These are phyloP conservation scores for Claviceps citrina DNA, from an alignment of 2,329 filamentous ascomycete genomes.

Conservation along the genomic window DNA sequence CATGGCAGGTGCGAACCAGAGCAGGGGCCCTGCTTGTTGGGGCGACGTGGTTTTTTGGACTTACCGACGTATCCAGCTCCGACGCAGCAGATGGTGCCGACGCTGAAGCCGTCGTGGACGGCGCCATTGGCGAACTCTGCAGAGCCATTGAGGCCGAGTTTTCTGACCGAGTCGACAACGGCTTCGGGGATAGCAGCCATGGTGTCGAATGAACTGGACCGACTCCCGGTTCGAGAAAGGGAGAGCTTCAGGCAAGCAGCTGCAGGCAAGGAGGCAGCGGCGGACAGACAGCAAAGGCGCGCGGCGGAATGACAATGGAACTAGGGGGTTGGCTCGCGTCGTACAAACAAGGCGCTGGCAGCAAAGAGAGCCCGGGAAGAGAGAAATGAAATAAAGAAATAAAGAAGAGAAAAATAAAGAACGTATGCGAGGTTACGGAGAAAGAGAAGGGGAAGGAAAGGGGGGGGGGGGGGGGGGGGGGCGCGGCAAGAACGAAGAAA, in stretches of 20 bases:
- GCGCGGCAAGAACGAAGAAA: not conserved
- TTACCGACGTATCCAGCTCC: constrained; percentile 63
- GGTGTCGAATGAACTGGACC: not conserved
- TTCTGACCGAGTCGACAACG: constrained; percentile 17
- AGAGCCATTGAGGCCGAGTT: constrained; percentile 19
- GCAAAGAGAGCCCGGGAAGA: not conserved
- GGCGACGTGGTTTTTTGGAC: too few relatives aligned
- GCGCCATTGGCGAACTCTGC: constrained; percentile 16
- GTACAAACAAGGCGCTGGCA: not conserved
- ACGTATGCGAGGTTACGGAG: not conserved
- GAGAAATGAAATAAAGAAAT: not conserved
- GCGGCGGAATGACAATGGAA: too few relatives aligned
- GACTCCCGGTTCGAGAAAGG: not conserved
- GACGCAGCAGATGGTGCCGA: constrained; percentile 54
- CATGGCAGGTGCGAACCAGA: too few relatives aligned
- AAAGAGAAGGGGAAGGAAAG: not conserved
- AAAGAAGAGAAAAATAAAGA: not conserved
- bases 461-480: not conserved
- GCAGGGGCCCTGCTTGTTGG: too few relatives aligned
- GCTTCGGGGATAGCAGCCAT: constrained; percentile 13
- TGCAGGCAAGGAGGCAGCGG: too few relatives aligned
- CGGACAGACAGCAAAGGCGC: too few relatives aligned
- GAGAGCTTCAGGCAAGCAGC: not conserved
- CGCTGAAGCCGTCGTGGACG: constrained; percentile 15
- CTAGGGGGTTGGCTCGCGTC: not conserved